These are phyloP conservation scores for Saururus chinensis DNA, from an alignment of 164 flowering plant genomes.

Conservation along the genomic window DNA sequence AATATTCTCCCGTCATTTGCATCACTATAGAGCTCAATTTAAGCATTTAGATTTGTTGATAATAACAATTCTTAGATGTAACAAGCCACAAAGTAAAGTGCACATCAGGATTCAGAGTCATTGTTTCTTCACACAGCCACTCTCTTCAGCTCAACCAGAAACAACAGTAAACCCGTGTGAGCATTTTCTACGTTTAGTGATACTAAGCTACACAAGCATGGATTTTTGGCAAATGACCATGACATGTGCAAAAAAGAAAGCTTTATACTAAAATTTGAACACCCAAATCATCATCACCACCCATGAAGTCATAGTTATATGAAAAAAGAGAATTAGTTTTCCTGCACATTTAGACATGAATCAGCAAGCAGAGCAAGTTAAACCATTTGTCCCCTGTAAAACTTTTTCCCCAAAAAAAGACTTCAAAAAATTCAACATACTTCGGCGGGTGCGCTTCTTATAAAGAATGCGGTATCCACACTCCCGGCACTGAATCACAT, in stretches of 20 bases:
- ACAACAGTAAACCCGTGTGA: not conserved
- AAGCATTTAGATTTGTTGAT: too few species aligned
- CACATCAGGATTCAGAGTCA: not conserved
- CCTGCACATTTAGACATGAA: not conserved
- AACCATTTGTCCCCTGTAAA: not conserved
- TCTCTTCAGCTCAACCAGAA: not conserved
- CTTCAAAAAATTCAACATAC: slow-evolving; percentile 20
- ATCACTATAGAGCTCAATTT: too few species aligned
- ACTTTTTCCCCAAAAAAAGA: too few species aligned
- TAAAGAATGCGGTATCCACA: slow-evolving; percentile 91
- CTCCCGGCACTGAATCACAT: slow-evolving; percentile 90
- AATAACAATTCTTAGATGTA: too few species aligned
- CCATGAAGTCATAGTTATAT: not conserved
- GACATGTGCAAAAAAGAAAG: too few species aligned
- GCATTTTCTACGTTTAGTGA: not conserved
- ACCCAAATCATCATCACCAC: not conserved
- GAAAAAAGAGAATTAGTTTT: not conserved
- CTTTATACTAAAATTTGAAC: not conserved
- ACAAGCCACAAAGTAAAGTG: not conserved
- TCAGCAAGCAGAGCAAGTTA: not conserved
- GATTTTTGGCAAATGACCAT: too few species aligned
- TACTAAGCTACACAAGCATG: too few species aligned
- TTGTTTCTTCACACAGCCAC: too few species aligned
- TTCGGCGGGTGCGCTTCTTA: slow-evolving; percentile 94
- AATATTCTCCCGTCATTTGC: too few species aligned